Evolutionary conservation across 441 rosid species (phyloP), one percentile per base, ranked within the genome.

Genomic region (Francoa sonchifolia): DNA sequence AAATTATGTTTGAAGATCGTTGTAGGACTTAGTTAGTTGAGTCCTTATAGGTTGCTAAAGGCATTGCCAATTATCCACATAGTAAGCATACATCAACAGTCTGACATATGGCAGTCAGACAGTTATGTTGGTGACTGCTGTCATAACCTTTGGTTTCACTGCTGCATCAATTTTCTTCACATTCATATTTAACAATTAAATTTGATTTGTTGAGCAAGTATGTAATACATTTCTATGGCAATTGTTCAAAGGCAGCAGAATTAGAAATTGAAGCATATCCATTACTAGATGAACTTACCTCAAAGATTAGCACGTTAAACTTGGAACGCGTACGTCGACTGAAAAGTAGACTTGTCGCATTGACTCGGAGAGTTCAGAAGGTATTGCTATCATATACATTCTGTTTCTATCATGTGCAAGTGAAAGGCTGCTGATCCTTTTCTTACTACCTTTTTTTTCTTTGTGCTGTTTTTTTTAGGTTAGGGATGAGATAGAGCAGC

Each of bases 191-290:
- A 25, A 31, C 30, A 44, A 35, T 21, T 41, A 29, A 28, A 11
- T 33, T 47, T 42, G 16, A 11, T 46, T 36, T 34, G 35, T 49
- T 44, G 38, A 43, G 10, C 35, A 19, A 54, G 39, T 45, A 53
- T 21, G 19, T 55, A 37, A 41, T 31, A 31, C 19, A 33, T 27
- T 33, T 32, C 10, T 22, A 42, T 46, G 63, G 33, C 25, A 35
- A 46, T 36, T 59, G 55, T 68, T 26, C 31, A 35, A 67, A 90
- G 99, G 99, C 95, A 58, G 87, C 90, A 53, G 95, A 90, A 63
- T 64, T 90, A 42, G 99, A 90, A 63, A 86, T 86, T 62, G 99
- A 90, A 72, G 99, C 99, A 45, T 90, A 90, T 58, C 99, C 99
- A 4, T 67, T 90, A 40, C 57, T 90, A 49, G 99, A 90, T 48